Base-by-base conservation (phyloP, 345 rosid genomes). In the Arabidopsis thaliana region DNA sequence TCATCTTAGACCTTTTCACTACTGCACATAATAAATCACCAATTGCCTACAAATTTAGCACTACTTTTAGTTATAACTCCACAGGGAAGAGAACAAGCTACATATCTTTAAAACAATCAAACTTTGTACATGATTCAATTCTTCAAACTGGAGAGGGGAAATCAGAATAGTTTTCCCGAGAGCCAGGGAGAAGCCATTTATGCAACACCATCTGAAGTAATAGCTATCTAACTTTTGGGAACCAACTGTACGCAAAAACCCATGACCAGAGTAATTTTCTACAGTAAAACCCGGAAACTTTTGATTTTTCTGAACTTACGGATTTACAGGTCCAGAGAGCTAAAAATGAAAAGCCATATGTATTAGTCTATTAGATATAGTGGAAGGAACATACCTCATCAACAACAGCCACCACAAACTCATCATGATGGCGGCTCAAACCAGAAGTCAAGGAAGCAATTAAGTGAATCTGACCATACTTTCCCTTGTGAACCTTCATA, bases 371-470 rank as follows among this genome's bases (percentile, higher is more conserved):
- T 48, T 59, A 49, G 23, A 55, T 52, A 37, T 33, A 50, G 66
- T 38, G 76, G 65, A 64, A 68, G 65, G 63, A 57, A 51, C 87
- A 69, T 75, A 96, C 99, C 99, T 96, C 99, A 74, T 96, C 99
- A 78, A 93, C 98, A 80, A 96, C 95, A 64, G 96, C 96, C 52
- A 96, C 97, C 1, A 97, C 88, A 86, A 96, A 93, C 79, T 91
- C 96, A 84, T 93, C 99, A 84, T 93, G 99, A 86, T 96, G 86
- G 75, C 95, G 93, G 76, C 97, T 93, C 84, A 96, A 88, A 81
- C 97, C 95, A 83, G 97, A 88, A 76, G 98, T 96, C 74, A 96
- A 92, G 69, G 98, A 93, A 75, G 98, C 99, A 86, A 93, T 81
- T 85, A 96, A 83, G 78, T 96, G 97, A 80, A 96, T 96, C 80